Conservation (phyloP, 108 stramenopile genomes). For the Aurantiochytrium sp. region DNA sequence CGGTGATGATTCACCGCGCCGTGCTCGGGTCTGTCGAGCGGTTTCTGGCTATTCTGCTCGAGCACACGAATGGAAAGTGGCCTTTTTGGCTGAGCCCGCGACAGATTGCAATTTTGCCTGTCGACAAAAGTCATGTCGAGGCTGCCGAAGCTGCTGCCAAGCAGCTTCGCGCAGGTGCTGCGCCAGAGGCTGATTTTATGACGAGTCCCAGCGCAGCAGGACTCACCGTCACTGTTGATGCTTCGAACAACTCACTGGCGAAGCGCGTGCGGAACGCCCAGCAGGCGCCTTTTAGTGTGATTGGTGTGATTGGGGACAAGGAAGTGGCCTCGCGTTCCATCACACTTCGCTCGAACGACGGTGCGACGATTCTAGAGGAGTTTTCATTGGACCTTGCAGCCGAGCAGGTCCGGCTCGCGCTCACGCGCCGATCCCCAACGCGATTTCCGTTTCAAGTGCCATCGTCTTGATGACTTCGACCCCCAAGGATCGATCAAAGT, state of each 20-base stretch:
- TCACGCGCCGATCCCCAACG: not conserved
- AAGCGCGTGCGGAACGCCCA: conserved; percentile 10
- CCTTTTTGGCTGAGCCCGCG: conserved; percentile 97
- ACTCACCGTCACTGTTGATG: not conserved
- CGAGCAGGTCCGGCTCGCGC: not conserved
- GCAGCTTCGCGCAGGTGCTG: not conserved
- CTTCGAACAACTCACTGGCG: not conserved
- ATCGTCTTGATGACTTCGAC: too few species aligned
- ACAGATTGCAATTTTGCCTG: conserved; percentile 87
- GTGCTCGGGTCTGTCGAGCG: conserved; percentile 97
- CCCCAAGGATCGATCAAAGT: too few species aligned
- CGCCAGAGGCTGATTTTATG: not conserved
- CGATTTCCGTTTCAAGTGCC: not conserved
- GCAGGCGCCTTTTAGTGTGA: not conserved
- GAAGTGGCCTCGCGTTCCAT: not conserved
- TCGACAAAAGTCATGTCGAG: conserved; percentile 72
- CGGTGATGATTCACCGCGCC: conserved; percentile 96
- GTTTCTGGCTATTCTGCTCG: conserved; percentile 95
- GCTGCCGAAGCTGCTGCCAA: conserved; percentile 51
- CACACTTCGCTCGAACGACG: conserved; percentile 1
- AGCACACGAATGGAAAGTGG: conserved; percentile 98
- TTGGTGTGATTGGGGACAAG: not conserved
- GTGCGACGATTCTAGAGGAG: not conserved
- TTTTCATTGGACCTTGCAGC: not conserved
- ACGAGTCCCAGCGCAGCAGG: not conserved